Evolutionary conservation across 2,329 filamentous ascomycete species (phyloP).

Genomic region (Gnomoniopsis smithogilvyi): DNA sequence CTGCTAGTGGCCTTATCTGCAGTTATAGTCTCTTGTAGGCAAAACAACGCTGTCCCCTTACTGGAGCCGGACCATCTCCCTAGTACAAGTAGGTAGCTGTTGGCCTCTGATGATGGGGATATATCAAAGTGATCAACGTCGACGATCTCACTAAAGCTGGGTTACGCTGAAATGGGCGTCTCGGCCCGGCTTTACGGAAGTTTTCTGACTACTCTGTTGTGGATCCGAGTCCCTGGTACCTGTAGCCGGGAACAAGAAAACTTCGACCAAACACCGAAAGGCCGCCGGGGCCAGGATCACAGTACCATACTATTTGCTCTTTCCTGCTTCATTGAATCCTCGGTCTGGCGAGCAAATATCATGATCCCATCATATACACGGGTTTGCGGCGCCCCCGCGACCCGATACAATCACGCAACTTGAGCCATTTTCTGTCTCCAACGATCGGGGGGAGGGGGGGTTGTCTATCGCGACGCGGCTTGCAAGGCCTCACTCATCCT

Average conservation of each 20-base stretch:
- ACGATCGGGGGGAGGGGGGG: too few species aligned
- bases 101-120: neutral
- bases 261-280: too few species aligned
- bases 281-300: too few species aligned
- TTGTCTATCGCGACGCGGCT: slow-evolving; percentile 1
- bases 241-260: neutral
- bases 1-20: too few species aligned
- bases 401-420: neutral
- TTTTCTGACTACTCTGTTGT: neutral
- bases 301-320: too few species aligned
- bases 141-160: slow-evolving; percentile 11
- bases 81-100: neutral
- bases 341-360: neutral
- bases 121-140: slow-evolving; percentile 6
- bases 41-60: neutral
- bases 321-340: neutral
- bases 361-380: too few species aligned
- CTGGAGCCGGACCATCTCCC: neutral
- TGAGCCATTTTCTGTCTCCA: slow-evolving; percentile 2
- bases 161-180: slow-evolving; percentile 11
- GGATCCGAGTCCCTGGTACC: neutral
- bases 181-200: slow-evolving; percentile 12
- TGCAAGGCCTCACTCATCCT: neutral
- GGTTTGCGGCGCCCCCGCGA: too few species aligned
- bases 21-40: too few species aligned